phyloP scores from a whole-genome alignment of 148 eudicot species.

The Dianthus caryophyllus region DNA sequence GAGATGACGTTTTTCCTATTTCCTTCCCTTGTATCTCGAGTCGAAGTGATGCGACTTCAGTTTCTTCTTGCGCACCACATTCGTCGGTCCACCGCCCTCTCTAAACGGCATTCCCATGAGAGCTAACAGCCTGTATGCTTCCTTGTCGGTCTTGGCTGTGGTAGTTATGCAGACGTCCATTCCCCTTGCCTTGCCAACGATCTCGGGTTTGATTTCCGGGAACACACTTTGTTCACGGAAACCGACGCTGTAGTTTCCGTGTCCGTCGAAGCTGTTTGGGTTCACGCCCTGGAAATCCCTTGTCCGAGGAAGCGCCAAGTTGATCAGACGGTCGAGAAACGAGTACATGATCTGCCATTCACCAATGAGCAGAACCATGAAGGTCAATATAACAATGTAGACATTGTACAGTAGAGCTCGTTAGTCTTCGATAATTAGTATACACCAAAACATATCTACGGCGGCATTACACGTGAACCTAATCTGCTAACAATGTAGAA shows the following conservation, averaged over 20 bases:
- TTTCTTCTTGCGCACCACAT: conserved; percentile 70
- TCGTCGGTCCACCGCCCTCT: conserved; percentile 54
- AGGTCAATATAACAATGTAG: neutral
- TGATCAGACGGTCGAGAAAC: conserved; percentile 84
- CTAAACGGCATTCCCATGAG: conserved; percentile 98
- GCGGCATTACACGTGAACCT: too few relatives aligned
- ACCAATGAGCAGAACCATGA: conserved; percentile 6
- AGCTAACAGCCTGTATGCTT: conserved; percentile 61
- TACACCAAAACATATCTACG: too few relatives aligned
- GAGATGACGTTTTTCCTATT: conserved; percentile 20
- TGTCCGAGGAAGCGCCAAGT: conserved; percentile 84
- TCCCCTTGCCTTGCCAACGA: conserved; percentile 77
- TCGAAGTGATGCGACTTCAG: conserved; percentile 79
- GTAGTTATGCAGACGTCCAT: conserved; percentile 93
- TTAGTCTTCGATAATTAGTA: neutral
- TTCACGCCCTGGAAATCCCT: conserved; percentile 94
- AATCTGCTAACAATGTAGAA: too few relatives aligned
- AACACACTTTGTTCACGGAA: conserved; percentile 80
- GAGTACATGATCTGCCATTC: conserved; percentile 74
- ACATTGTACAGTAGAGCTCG: too few relatives aligned
- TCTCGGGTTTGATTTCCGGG: conserved; percentile 71
- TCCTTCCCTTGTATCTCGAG: conserved; percentile 49
- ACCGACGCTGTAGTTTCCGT: conserved; percentile 90
- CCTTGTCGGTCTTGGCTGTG: conserved; percentile 88
- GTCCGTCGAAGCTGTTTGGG: conserved; percentile 91